Conservation (phyloP, 352 stramenopile species). For the Phytophthora litchii region DNA sequence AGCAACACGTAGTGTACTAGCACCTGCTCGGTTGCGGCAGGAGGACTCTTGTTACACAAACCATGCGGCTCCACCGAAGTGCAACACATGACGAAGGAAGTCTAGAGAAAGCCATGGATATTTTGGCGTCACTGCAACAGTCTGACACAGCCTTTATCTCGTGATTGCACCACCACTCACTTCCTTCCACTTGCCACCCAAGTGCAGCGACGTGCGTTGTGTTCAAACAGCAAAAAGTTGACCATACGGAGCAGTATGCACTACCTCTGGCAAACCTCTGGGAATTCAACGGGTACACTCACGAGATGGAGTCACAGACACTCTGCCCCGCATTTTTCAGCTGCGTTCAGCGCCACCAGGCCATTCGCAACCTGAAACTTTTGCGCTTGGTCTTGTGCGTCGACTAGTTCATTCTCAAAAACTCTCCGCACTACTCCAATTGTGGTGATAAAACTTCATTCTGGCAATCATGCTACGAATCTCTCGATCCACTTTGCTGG, state of each 20-base stretch:
- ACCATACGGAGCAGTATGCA: too few species aligned
- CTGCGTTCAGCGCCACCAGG: background rate
- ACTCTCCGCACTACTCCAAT: background rate
- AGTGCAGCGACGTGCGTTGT: background rate
- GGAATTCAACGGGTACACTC: constrained; percentile 1
- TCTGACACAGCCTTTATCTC: constrained; percentile 2
- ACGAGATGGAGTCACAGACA: background rate
- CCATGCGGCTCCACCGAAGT: too few species aligned
- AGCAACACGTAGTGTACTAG: too few species aligned
- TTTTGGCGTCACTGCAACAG: constrained; percentile 2
- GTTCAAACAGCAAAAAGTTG: constrained; percentile 4
- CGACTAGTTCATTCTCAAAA: constrained; percentile 10
- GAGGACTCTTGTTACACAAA: too few species aligned
- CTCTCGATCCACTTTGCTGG: background rate
- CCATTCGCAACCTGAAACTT: background rate
- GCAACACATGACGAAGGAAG: constrained; percentile 4
- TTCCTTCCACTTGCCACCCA: background rate
- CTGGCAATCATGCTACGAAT: background rate
- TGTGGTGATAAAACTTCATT: background rate
- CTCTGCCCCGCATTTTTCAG: background rate
- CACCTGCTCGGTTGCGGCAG: too few species aligned
- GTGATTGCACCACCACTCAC: background rate
- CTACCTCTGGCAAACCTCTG: too few species aligned
- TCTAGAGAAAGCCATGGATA: constrained; percentile 5
- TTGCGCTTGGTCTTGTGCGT: background rate